Evolutionary conservation across 495 filamentous ascomycete species (phyloP).

Genomic region (Penicillium atrosanguineum): DNA sequence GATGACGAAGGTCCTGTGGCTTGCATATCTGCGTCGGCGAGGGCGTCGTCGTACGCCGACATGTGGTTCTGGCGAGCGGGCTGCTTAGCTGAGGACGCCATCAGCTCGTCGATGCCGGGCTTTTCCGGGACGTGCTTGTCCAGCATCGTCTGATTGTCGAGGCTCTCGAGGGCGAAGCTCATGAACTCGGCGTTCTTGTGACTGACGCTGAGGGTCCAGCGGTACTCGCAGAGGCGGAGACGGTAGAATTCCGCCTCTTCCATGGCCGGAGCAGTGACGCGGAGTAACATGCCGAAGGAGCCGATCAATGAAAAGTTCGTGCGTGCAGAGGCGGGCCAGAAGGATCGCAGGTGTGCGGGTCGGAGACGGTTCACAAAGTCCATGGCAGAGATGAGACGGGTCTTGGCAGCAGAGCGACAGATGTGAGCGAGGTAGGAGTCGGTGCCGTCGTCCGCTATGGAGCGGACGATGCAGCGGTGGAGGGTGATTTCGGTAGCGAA

Average conservation of each 20-base stretch:
- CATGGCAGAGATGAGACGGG: constrained; percentile 56
- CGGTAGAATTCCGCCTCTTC: constrained; percentile 98
- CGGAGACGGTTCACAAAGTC: constrained; percentile 58
- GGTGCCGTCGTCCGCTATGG: constrained; percentile 40
- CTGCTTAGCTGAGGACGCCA: constrained; percentile 37
- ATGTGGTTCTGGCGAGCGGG: constrained; percentile 12
- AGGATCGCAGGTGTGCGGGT: constrained; percentile 50
- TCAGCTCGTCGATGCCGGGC: constrained; percentile 49
- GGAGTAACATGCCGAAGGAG: constrained; percentile 65
- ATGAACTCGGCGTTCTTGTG: constrained; percentile 75
- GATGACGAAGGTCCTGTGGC: constrained; percentile 24
- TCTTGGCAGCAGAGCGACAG: constrained; percentile 79
- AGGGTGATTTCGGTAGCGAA: constrained; percentile 62
- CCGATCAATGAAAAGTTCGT: constrained; percentile 56
- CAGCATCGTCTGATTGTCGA: constrained; percentile 47
- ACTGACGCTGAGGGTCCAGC: constrained; percentile 89
- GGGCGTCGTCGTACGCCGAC: constrained; percentile 20
- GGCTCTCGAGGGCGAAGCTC: constrained; percentile 47
- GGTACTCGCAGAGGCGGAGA: constrained; percentile 78
- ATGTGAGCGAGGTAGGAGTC: constrained; percentile 76
- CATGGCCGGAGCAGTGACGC: constrained; percentile 77
- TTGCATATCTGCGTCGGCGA: constrained; percentile 18
- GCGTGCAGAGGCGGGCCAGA: constrained; percentile 54
- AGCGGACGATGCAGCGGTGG: constrained; percentile 58
- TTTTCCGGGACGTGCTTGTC: constrained; percentile 48